phyloP scores from a whole-genome alignment of 2,329 filamentous ascomycete genomes.

The Claviceps lovelessii region DNA sequence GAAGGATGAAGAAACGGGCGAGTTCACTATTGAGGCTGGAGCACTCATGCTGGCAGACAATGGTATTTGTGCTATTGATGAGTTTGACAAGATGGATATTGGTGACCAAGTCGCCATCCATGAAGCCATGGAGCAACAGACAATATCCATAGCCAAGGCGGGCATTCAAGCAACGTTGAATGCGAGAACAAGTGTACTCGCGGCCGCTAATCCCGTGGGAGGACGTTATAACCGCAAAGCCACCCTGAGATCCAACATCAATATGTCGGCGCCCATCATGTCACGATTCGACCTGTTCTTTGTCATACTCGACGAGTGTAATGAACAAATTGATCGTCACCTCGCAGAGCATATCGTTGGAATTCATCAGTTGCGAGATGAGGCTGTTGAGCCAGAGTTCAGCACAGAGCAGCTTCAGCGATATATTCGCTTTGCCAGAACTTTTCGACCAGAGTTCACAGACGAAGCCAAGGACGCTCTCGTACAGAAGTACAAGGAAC shows the following conservation, averaged over 20 bases:
- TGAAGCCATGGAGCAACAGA: constrained; percentile 99
- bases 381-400: constrained; percentile 82
- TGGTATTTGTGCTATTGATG: constrained; percentile 94
- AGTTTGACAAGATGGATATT: constrained; percentile 99
- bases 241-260: constrained; percentile 86
- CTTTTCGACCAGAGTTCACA: constrained; percentile 86
- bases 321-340: constrained; percentile 78
- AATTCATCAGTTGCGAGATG: constrained; percentile 84
- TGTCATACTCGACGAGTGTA: constrained; percentile 91
- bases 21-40: constrained; percentile 96
- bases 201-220: constrained; percentile 88
- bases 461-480: constrained; percentile 73
- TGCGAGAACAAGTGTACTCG: constrained; percentile 85
- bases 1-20: constrained; percentile 95
- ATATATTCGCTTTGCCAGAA: constrained; percentile 91
- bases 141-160: constrained; percentile 95
- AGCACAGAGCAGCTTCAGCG: constrained; percentile 92
- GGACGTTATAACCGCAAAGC: constrained; percentile 96
- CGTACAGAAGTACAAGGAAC: constrained; percentile 88
- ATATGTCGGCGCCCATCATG: constrained; percentile 99
- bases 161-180: constrained; percentile 97
- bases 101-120: constrained; percentile 95
- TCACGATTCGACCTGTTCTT: constrained; percentile 98
- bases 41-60: constrained; percentile 96
- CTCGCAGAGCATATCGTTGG: constrained; percentile 89